Evolutionary conservation across 768 basidiomycete species (phyloP), one percentile per base, ranked within the genome.

Genomic region (Leccinellum albellum): DNA sequence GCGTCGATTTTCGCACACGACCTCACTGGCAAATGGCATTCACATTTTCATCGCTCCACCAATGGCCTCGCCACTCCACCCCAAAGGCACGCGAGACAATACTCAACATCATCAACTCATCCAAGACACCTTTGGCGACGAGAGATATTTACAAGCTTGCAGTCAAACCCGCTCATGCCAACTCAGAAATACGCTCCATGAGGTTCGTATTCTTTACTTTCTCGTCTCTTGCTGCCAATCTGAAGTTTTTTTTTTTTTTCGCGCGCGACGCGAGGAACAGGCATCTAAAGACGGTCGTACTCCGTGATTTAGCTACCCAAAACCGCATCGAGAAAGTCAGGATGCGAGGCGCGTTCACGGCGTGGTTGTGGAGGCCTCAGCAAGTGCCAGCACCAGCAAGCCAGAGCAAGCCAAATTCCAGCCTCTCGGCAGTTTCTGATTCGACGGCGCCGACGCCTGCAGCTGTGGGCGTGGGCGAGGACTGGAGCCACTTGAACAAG

Each of bases 401-500:
- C 40, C n/a, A 35, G 9, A 24, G 32, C 29, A 60, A 61, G 32
- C 29, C 51, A 4, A 10, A 10, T n/a, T 24, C 51, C 31, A 17
- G 21, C 4, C 13, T 14, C 51, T 0, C n/a, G 59, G 29, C 53
- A 26, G 31, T 29, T 15, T 21, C 51, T 4, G 52, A 32, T 15
- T 20, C 51, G 29, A 50, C 53, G 40, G 60, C 45, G 32, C 37
- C 67, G n/a, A 56, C 69, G 0, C 62, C 70, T 4, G 66, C 63
- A 15, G 70, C 70, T 12, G 68, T 71, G 9, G 70, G 72, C 2
- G 70, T 70, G 3, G 70, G 72, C 28, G 72, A 69, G 51, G 84
- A 88, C 61, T 77, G 76, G 66, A 73, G 76, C 7, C 84, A 87
- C 66, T 69, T 88, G 55, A 88, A 78, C 69, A 80, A 73, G 62